Evolutionary conservation across 768 basidiomycete genomes (phyloP).

Genomic region (Mycena latifolia): DNA sequence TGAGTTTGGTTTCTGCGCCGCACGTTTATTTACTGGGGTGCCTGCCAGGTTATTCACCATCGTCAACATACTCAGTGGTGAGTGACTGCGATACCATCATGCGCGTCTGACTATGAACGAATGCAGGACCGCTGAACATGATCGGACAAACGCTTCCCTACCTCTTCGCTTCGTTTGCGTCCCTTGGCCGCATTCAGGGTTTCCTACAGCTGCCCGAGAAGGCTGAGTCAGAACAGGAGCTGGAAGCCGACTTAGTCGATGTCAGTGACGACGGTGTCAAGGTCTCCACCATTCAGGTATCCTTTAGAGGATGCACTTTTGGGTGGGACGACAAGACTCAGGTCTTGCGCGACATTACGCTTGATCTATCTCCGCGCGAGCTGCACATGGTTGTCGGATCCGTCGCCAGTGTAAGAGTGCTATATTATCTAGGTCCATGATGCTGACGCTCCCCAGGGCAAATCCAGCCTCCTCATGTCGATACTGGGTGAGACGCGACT

Average conservation of each 20-base stretch:
- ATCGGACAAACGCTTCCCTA: constrained; percentile 13
- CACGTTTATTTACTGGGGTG: not conserved
- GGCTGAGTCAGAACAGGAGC: not conserved
- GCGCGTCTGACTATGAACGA: not conserved
- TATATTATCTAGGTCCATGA: not conserved
- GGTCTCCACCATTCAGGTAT: constrained; percentile 7
- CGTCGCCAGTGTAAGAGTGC: constrained; percentile 23
- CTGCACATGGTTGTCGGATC: constrained; percentile 32
- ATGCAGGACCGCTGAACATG: not conserved
- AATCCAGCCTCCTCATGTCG: constrained; percentile 34
- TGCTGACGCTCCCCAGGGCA: constrained; percentile 13
- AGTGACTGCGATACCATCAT: not conserved
- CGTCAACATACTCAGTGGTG: constrained; percentile 14
- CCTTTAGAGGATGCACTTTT: constrained; percentile 18
- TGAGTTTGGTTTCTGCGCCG: not conserved
- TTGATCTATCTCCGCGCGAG: constrained; percentile 19
- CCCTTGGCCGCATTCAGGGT: constrained; percentile 9
- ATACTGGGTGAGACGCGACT: constrained; percentile 22
- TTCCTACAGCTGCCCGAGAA: constrained; percentile 27
- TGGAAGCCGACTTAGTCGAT: not conserved
- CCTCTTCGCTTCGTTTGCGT: constrained; percentile 20
- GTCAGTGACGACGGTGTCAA: constrained; percentile 9
- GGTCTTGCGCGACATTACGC: constrained; percentile 12
- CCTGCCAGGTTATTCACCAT: constrained; percentile 4
- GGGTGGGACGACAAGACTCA: constrained; percentile 24